phyloP scores from a whole-genome alignment of 2,329 filamentous ascomycete genomes.

The Aspergillus oerlinghausenensis region DNA sequence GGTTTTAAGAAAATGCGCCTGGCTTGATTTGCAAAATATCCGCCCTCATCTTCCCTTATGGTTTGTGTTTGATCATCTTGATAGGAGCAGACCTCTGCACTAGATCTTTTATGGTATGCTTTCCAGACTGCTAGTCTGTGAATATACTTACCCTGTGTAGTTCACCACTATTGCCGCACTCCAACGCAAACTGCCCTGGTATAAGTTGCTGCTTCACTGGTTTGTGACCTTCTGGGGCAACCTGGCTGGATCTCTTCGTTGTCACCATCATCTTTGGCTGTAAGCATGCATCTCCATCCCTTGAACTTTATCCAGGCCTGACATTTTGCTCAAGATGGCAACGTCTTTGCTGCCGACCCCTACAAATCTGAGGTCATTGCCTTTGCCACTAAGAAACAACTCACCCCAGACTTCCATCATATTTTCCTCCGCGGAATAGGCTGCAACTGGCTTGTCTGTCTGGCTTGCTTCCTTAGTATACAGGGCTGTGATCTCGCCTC shows the following conservation, averaged over 20 bases:
- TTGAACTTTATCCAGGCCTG: neutral
- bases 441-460: conserved; percentile 56
- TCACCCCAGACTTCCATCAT: conserved; percentile 47
- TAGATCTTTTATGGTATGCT: conserved; percentile 40
- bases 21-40: conserved; percentile 45
- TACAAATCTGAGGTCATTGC: conserved; percentile 43
- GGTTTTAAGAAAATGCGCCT: conserved; percentile 47
- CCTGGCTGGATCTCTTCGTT: conserved; percentile 48
- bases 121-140: neutral
- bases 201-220: conserved; percentile 41
- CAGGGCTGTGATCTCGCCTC: conserved; percentile 49
- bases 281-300: conserved; percentile 20
- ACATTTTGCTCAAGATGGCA: conserved; percentile 35
- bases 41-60: conserved; percentile 48
- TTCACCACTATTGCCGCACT: conserved; percentile 44
- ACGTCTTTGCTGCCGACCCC: conserved; percentile 41
- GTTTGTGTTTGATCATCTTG: conserved; percentile 47
- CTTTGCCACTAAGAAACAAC: conserved; percentile 47
- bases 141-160: conserved; percentile 15
- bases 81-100: conserved; percentile 49
- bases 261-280: conserved; percentile 48
- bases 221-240: conserved; percentile 48
- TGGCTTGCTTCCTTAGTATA: conserved; percentile 44
- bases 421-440: conserved; percentile 54
- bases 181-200: conserved; percentile 37